These are phyloP conservation scores for Pseudomassariella vexata DNA, from an alignment of 2,329 filamentous ascomycete genomes.

Conservation along the genomic window DNA sequence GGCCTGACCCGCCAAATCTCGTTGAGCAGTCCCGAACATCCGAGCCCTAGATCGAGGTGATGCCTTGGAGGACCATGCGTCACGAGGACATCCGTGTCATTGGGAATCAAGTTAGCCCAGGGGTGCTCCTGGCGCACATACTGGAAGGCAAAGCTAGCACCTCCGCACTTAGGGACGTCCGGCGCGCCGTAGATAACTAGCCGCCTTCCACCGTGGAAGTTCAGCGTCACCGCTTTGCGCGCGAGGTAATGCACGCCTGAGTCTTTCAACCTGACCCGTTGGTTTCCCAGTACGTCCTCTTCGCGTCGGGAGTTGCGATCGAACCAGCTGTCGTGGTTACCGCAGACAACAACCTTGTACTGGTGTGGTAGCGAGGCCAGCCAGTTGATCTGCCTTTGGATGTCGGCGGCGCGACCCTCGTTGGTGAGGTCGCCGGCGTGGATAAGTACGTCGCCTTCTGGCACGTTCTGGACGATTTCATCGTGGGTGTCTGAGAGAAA, in stretches of 20 bases:
- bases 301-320: constrained; percentile 58
- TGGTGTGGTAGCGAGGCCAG: constrained; percentile 65
- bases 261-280: constrained; percentile 58
- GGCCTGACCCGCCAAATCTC: constrained; percentile 74
- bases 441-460: constrained; percentile 77
- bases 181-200: constrained; percentile 76
- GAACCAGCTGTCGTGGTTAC: constrained; percentile 87
- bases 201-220: constrained; percentile 52
- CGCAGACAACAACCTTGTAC: constrained; percentile 77
- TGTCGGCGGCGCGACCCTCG: constrained; percentile 62
- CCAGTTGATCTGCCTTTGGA: constrained; percentile 85
- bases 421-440: constrained; percentile 85
- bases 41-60: constrained; percentile 65
- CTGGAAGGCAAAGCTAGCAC: constrained; percentile 69
- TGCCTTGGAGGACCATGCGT: constrained; percentile 74
- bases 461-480: constrained; percentile 52
- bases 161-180: constrained; percentile 72
- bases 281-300: constrained; percentile 47
- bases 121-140: constrained; percentile 61
- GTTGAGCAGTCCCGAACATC: constrained; percentile 63
- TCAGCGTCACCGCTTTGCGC: constrained; percentile 57
- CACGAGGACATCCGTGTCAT: constrained; percentile 69
- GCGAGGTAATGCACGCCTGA: constrained; percentile 73
- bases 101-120: constrained; percentile 67
- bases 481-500: constrained; percentile 90